Base-by-base conservation (phyloP, 116 monocot genomes). In the Cymodocea nodosa region DNA sequence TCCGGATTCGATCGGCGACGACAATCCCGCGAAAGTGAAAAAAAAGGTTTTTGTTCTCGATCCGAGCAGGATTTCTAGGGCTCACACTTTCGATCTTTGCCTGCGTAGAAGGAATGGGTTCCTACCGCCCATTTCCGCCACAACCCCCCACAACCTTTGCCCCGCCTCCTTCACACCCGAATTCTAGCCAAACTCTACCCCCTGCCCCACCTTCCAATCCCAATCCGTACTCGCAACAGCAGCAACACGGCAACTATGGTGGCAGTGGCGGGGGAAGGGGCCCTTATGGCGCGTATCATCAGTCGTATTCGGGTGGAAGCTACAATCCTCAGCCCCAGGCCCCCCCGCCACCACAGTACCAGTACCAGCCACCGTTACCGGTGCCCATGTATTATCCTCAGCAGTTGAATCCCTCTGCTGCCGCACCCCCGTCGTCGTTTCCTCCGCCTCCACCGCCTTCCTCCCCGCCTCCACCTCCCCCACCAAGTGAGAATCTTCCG, bases 71-170 rank as follows among this genome's bases (percentile, higher is more conserved):
- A 44, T 44, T 44, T 44, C 44, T 44, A 44, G 44, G 44, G 44
- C 44, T 8, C 44, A 6, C 6, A 44, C 9, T 8, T 44, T 44
- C 44, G 44, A 44, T 6, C 44, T 2, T 44, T 6, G 44, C 11
- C 6, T 6, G 44, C 44, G 44, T 30, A 30, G 30, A 30, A 44
- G 4, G 44, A 35, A 71, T 76, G 71, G 76, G 82, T 25, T 85
- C 89, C 15, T 89, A 68, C 85, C 67, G 85, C 49, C 89, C 85
- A 18, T 85, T 73, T 67, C 75, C 84, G 0, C 81, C 75, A 13
- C 71, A 81, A 56, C 67, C 73, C 8, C 51, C 73, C 10, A 51
- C 61, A 50, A 48, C 18, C 20, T 68, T 75, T 15, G 79, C 77
- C 22, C 79, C 73, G 16, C 68, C 77, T 10, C 70, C 70, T 1